These are phyloP conservation scores for Puccinia triticina DNA, from an alignment of 1,284 basidiomycete genomes.

Conservation along the genomic window DNA sequence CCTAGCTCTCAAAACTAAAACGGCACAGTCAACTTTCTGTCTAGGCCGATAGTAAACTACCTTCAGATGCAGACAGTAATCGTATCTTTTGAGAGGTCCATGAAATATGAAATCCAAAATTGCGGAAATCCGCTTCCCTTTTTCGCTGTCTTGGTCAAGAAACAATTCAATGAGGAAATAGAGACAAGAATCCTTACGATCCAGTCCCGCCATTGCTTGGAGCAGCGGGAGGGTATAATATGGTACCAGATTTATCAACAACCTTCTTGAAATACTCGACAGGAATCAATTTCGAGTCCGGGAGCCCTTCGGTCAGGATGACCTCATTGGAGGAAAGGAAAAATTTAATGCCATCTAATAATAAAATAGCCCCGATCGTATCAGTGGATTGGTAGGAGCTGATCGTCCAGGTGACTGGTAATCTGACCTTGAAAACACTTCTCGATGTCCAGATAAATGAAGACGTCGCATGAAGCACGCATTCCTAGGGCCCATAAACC, in stretches of 20 bases:
- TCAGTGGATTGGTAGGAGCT: background rate
- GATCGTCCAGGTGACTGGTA: background rate
- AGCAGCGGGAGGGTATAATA: conserved; percentile 18
- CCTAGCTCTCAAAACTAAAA: too few relatives aligned
- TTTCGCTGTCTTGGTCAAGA: too few relatives aligned
- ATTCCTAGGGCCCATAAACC: conserved; percentile 35
- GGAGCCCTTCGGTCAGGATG: conserved; percentile 73
- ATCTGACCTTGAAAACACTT: conserved; percentile 43
- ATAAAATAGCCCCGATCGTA: background rate
- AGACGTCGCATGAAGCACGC: conserved; percentile 33
- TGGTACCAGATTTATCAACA: conserved; percentile 8
- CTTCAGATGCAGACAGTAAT: too few relatives aligned
- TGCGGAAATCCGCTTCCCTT: too few relatives aligned
- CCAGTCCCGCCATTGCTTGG: background rate
- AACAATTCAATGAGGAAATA: too few relatives aligned
- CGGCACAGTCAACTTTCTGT: too few relatives aligned
- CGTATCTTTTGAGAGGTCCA: too few relatives aligned
- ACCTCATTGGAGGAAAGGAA: conserved; percentile 79
- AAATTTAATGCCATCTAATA: conserved; percentile 62
- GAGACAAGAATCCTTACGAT: background rate
- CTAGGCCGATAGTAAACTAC: too few relatives aligned
- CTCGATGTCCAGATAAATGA: conserved; percentile 46
- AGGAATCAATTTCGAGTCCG: conserved; percentile 64
- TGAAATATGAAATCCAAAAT: too few relatives aligned
- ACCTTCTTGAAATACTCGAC: conserved; percentile 71